Conservation (phyloP, 2,329 filamentous ascomycete species). For the Alternaria triticina region DNA sequence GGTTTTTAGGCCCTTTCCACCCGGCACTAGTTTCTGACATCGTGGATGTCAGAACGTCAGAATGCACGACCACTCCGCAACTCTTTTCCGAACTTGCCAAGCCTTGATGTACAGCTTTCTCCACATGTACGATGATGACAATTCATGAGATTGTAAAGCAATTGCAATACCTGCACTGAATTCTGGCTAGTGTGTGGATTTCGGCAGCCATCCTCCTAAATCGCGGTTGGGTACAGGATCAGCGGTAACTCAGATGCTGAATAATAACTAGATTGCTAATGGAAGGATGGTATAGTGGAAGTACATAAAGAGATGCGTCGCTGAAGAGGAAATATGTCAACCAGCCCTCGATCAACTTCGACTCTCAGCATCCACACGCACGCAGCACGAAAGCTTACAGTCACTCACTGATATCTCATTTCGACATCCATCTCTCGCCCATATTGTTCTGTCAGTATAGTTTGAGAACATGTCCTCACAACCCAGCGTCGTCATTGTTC, state of each 20-base stretch:
- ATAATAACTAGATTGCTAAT: neutral
- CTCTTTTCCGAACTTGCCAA: neutral
- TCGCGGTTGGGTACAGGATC: neutral
- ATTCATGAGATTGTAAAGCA: neutral
- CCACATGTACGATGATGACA: neutral
- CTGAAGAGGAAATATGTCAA: neutral
- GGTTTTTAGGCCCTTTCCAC: neutral
- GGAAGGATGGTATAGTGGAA: neutral
- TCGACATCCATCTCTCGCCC: neutral
- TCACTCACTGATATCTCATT: neutral
- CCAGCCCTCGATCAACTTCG: neutral
- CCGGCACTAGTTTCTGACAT: neutral
- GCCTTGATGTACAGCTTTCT: neutral
- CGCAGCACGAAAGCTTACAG: neutral
- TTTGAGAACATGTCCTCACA: constrained; percentile 12
- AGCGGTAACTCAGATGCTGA: no score
- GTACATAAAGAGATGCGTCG: neutral
- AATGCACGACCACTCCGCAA: neutral
- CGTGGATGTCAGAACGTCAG: neutral
- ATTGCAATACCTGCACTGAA: neutral
- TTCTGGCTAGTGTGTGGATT: neutral
- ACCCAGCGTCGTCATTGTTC: constrained; percentile 30
- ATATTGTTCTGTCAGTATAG: neutral
- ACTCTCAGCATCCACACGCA: neutral
- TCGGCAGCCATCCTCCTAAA: neutral